A percentile compares a stretch with the other conserved stretches of the same genome.
Evolutionary conservation across 139 green algal species (phyloP).

Genomic region (Chlorella sp.): DNA sequence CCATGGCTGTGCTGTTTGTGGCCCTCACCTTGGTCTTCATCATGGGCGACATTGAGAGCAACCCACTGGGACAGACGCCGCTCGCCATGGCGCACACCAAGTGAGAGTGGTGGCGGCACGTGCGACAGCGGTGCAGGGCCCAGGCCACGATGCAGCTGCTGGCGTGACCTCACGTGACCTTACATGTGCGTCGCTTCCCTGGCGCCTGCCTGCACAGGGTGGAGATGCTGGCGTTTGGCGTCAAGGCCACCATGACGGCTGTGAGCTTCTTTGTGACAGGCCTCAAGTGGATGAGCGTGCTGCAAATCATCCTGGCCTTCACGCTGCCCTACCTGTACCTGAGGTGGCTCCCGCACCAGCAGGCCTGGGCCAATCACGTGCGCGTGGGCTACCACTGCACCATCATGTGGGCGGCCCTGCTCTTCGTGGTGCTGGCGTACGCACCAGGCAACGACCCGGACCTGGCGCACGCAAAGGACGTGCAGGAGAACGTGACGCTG

Average conservation of each 20-base stretch:
- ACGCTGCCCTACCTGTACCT: not conserved
- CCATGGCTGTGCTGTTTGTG: not conserved
- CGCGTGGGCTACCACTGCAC: not conserved
- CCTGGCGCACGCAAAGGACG: not conserved
- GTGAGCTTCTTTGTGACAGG: not conserved
- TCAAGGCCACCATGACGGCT: not conserved
- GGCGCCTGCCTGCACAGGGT: not conserved
- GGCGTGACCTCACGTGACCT: too few species aligned
- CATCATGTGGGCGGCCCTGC: not conserved
- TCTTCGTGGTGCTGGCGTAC: constrained; percentile 11
- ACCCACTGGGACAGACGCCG: not conserved
- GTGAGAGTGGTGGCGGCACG: not conserved
- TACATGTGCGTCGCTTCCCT: too few species aligned
- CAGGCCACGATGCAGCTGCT: too few species aligned
- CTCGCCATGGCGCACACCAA: not conserved
- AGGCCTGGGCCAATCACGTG: not conserved
- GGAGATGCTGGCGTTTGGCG: not conserved
- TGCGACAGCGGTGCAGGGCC: too few species aligned
- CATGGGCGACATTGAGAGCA: not conserved
- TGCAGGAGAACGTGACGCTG: not conserved
- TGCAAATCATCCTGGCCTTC: not conserved
- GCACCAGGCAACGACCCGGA: not conserved
- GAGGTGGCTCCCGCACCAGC: not conserved
- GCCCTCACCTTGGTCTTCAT: not conserved
- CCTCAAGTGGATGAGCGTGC: not conserved